Evolutionary conservation across 305 asterid genomes (phyloP), one percentile per base, ranked within the genome.

Genomic region (Rubia tinctorum): DNA sequence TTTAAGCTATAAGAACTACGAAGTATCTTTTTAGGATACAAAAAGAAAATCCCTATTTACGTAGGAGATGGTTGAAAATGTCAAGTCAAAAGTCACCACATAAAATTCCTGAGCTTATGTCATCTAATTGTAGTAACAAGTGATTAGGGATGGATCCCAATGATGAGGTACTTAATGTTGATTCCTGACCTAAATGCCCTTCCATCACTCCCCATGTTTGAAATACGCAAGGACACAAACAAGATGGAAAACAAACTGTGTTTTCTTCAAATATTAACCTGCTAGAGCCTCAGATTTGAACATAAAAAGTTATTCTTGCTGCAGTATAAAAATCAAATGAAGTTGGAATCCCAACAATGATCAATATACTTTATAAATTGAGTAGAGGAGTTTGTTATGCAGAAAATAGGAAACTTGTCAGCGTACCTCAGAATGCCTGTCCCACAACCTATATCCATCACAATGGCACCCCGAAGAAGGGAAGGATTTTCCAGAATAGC

Each of bases 391-490:
- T 25, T 15, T 6, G 5, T 9, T 25, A 15, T 10, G 51, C 59
- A 22, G 64, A 17, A 2, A 18, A 44, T 62, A 17, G 55, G 44
- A 49, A 71, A 53, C 30, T 51, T 59, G 51, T 49, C 45, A 14
- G 17, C 78, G 43, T 76, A 91, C 98, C 98, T 94, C 72, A 94
- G 81, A 78, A 94, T 94, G 82, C 99, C 99, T 72, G 99, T 94
- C 64, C 99, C 99, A 75, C 99, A 94, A 68, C 99, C 99, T 9
- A 94, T 91, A 79, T 94, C 99, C 99, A 94, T 88, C 45, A 89
- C 97, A 62, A 84, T 91, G 60, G 96, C 88, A 66, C 83, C 86
- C 72, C 71, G 81, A 25, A 94, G 77, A 71, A 94, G 88, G 79
- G 97, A 90, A 73, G 97, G 99, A 75, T 94, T 94, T 79, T 88